Evolutionary conservation across 345 rosid species (phyloP).

Genomic region (Ceriops tagal): DNA sequence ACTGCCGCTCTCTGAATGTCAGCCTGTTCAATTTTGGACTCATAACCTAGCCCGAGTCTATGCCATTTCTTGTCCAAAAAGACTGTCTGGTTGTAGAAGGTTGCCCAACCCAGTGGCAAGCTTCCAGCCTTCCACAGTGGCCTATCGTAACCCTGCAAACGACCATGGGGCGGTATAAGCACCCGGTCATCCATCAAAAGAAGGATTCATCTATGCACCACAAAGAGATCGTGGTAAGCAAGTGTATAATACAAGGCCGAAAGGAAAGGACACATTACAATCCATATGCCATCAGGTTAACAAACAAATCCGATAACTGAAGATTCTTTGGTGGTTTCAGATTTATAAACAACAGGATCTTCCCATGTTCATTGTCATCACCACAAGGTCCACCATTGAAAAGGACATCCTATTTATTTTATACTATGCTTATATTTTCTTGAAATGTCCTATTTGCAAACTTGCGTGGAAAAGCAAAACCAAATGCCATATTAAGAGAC

Average conservation of each 20-base stretch:
- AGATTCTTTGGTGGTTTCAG: background rate
- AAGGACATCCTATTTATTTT: background rate
- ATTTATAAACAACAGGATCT: background rate
- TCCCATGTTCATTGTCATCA: background rate
- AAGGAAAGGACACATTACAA: no score
- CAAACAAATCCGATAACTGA: no score
- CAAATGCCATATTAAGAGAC: no score
- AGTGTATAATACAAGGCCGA: no score
- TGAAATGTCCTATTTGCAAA: background rate
- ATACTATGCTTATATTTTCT: background rate
- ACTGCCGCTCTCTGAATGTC: constrained; percentile 24
- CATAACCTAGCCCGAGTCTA: constrained; percentile 23
- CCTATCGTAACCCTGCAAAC: constrained; percentile 22
- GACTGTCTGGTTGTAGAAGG: constrained; percentile 23
- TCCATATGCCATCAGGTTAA: no score
- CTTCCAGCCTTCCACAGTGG: constrained; percentile 30
- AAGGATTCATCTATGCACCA: background rate
- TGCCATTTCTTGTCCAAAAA: constrained; percentile 28
- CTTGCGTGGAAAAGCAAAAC: background rate
- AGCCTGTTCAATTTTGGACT: constrained; percentile 6
- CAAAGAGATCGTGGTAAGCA: background rate
- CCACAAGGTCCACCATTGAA: background rate
- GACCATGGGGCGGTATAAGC: constrained; percentile 11
- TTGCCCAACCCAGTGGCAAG: constrained; percentile 26
- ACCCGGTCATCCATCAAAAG: background rate